A percentile compares a stretch with the other conserved stretches of the same genome.
phyloP scores from a whole-genome alignment of 176 grass and related monocot species.

The Oryza brachyantha region DNA sequence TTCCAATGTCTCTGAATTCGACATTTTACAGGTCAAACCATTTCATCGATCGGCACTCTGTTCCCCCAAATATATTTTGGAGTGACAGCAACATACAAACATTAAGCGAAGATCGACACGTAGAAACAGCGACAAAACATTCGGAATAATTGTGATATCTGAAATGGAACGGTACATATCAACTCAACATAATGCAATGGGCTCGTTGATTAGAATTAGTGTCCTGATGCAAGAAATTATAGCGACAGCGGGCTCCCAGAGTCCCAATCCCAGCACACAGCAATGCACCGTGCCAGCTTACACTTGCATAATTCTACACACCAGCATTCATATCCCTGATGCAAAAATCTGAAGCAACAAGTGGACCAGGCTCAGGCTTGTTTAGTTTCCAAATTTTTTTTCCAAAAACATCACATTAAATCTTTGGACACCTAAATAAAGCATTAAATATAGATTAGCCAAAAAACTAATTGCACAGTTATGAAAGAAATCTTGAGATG shows the following conservation, averaged over 20 bases:
- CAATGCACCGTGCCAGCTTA: conserved; percentile 30
- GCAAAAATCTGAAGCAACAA: conserved; percentile 40
- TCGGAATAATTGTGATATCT: conserved; percentile 33
- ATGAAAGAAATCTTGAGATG: too few species aligned
- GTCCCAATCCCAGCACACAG: conserved; percentile 23
- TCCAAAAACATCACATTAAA: too few species aligned
- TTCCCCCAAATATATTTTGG: neutral
- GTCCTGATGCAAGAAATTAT: conserved; percentile 11
- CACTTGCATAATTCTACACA: conserved; percentile 17
- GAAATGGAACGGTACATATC: conserved; percentile 31
- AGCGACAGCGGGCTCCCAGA: conserved; percentile 27
- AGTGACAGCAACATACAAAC: neutral
- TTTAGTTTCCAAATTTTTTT: too few species aligned
- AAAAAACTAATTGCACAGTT: too few species aligned
- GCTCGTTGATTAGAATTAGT: neutral
- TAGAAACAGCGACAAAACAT: conserved; percentile 13
- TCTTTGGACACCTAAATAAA: too few species aligned
- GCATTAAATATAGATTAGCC: too few species aligned
- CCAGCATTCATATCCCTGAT: conserved; percentile 18
- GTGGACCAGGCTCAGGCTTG: too few species aligned
- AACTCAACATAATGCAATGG: conserved; percentile 20
- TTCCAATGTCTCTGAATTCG: neutral
- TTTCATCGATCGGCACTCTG: conserved; percentile 26
- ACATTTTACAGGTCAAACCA: conserved; percentile 34
- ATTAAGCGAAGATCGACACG: neutral